These are phyloP conservation scores for Linnemannia elongata DNA, from an alignment of 192 early-diverging fungal genomes.

Conservation along the genomic window DNA sequence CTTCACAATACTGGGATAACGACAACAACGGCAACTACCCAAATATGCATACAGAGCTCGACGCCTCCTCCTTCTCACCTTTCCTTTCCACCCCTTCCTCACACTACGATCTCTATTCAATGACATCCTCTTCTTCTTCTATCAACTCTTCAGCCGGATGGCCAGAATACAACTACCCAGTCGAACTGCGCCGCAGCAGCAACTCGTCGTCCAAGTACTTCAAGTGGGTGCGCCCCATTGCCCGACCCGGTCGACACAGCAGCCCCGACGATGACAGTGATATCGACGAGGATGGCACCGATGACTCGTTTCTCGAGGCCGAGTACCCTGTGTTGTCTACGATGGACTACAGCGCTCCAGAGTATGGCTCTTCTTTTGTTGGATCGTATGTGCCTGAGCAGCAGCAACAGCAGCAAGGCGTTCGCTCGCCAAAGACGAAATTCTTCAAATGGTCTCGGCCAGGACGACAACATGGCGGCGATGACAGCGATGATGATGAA, in stretches of 20 bases:
- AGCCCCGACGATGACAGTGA: neutral
- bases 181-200: neutral
- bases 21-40: neutral
- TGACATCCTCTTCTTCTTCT: neutral
- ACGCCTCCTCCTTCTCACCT: neutral
- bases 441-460: neutral
- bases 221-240: neutral
- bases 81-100: neutral
- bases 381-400: neutral
- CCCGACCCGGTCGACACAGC: neutral
- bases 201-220: neutral
- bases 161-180: neutral
- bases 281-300: neutral
- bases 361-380: neutral
- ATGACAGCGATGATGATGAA: constrained; percentile 38
- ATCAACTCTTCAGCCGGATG: neutral
- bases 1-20: neutral
- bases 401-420: neutral
- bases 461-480: constrained; percentile 15
- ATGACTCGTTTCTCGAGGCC: neutral
- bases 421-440: neutral
- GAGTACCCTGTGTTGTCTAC: neutral
- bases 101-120: neutral
- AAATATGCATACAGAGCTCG: neutral
- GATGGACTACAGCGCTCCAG: constrained; percentile 7